These are phyloP conservation scores for Amanita rubescens DNA, from an alignment of 768 basidiomycete genomes.

Conservation along the genomic window DNA sequence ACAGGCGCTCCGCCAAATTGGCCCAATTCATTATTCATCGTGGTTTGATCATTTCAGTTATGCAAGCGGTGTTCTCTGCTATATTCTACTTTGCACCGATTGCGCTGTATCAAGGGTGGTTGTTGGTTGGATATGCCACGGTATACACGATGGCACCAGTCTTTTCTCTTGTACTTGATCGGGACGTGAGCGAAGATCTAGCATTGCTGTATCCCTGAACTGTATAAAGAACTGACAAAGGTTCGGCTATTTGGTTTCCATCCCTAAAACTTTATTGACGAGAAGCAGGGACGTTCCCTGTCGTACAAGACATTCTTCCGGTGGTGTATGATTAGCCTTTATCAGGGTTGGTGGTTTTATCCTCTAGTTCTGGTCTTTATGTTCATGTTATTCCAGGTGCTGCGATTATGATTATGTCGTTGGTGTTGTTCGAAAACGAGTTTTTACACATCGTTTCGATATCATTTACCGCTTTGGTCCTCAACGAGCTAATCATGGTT, in stretches of 20 bases:
- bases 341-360: conserved; percentile 62
- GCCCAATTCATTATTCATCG: conserved; percentile 99
- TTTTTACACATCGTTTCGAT: conserved; percentile 98
- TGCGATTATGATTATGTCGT: conserved; percentile 97
- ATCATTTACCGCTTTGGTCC: conserved; percentile 90
- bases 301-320: conserved; percentile 98
- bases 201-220: conserved; percentile 92
- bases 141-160: conserved; percentile 98
- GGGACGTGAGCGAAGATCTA: conserved; percentile 92
- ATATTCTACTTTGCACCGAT: conserved; percentile 96
- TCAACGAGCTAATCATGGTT: conserved; percentile 99
- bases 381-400: conserved; percentile 49
- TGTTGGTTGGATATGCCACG: conserved; percentile 95
- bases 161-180: conserved; percentile 93
- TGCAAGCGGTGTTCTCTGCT: conserved; percentile 94
- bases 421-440: conserved; percentile 93
- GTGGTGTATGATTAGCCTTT: conserved; percentile 96
- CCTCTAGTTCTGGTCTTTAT: conserved; percentile 2
- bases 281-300: conserved; percentile 73
- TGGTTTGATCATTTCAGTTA: conserved; percentile 93
- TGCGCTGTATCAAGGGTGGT: conserved; percentile 95
- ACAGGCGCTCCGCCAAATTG: conserved; percentile 94
- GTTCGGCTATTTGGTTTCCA: conserved; percentile 31
- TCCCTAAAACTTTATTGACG: not conserved
- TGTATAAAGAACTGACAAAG: conserved; percentile 98